These are phyloP conservation scores for Leishmania gerbilli DNA, from an alignment of 208 protist species.

Conservation along the genomic window DNA sequence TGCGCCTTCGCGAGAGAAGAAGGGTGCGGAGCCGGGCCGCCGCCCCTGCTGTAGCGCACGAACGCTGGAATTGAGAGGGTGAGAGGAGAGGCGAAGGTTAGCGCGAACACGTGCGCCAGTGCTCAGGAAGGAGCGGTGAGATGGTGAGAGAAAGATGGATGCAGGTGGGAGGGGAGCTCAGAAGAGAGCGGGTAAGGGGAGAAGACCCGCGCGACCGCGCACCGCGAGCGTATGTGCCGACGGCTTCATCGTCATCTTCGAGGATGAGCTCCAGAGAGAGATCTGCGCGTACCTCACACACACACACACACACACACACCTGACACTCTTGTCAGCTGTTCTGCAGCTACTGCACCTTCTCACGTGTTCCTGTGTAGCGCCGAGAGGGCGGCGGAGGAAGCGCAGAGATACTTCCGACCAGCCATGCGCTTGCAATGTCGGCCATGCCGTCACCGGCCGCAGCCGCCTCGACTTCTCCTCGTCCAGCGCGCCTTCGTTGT, in stretches of 20 bases:
- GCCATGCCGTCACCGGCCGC: neutral
- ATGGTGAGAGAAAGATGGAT: neutral
- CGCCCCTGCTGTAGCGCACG: neutral
- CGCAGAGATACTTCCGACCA: neutral
- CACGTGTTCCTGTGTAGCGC: neutral
- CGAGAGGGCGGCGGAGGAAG: neutral
- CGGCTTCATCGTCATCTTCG: neutral
- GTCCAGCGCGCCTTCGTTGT: neutral
- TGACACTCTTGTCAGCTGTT: neutral
- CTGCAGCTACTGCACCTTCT: neutral
- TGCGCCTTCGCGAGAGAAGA: neutral
- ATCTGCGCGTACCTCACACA: neutral
- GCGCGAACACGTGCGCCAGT: neutral
- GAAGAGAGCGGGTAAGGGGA: neutral
- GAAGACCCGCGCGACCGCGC: neutral
- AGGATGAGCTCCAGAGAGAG: slow-evolving; percentile 1
- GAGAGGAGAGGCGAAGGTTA: neutral
- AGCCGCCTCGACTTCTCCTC: neutral
- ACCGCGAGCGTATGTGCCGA: neutral
- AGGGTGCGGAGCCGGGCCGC: neutral
- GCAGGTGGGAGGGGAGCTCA: neutral
- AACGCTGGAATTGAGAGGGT: neutral
- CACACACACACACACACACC: neutral
- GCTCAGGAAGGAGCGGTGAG: neutral
- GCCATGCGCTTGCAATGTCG: neutral